These are phyloP conservation scores for Xylaria sp. DNA, from an alignment of 2,329 filamentous ascomycete species.

Conservation along the genomic window DNA sequence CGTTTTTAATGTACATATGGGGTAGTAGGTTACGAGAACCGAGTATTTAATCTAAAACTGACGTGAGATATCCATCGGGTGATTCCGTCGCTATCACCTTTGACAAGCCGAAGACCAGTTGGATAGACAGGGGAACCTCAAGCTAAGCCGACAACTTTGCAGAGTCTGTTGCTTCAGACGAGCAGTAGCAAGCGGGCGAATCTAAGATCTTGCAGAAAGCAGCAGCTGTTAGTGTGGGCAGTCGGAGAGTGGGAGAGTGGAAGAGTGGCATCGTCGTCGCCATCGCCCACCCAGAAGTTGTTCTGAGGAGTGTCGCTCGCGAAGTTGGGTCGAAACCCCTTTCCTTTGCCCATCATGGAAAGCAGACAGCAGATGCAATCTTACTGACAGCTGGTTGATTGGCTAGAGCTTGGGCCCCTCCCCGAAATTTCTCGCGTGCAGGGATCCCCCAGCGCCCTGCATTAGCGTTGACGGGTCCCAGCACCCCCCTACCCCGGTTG, in stretches of 20 bases:
- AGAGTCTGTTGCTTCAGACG: conserved; percentile 17
- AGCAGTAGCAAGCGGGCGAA: background rate
- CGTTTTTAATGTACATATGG: too few relatives aligned
- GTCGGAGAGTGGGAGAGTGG: too few relatives aligned
- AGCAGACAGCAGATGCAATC: conserved; percentile 16
- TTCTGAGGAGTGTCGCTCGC: background rate
- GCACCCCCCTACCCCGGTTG: background rate
- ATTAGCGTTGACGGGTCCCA: conserved; percentile 31
- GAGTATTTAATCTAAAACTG: too few relatives aligned
- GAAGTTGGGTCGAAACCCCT: conserved; percentile 19
- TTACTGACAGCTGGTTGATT: conserved; percentile 24
- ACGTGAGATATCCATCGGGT: background rate
- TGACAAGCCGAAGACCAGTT: background rate
- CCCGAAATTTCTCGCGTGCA: conserved; percentile 37
- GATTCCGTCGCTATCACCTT: background rate
- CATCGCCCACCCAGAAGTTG: background rate
- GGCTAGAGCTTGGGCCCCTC: conserved; percentile 20
- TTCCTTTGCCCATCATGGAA: conserved; percentile 21
- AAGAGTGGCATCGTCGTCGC: background rate
- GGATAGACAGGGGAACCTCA: background rate
- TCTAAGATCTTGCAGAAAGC: background rate
- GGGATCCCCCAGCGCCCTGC: conserved; percentile 28
- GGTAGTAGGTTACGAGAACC: too few relatives aligned
- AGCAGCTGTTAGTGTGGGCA: too few relatives aligned
- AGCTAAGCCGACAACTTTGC: background rate